These are phyloP conservation scores for Wallacemonas sp. DNA, from an alignment of 208 protist genomes.

Conservation along the genomic window DNA sequence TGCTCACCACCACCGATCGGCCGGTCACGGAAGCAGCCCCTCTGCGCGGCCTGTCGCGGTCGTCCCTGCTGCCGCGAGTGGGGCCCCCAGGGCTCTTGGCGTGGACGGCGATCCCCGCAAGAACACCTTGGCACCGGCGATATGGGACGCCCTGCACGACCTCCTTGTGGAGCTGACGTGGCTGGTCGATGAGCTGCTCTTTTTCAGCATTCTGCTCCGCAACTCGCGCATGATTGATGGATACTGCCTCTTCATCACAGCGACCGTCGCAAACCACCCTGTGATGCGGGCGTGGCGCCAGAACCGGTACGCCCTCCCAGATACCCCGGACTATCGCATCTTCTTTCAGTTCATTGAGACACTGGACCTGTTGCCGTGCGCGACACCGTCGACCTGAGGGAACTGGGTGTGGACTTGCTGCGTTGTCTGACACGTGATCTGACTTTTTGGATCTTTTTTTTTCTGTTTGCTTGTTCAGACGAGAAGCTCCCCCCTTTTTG, in stretches of 20 bases:
- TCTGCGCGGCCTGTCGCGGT: no score
- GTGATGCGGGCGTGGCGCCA: constrained; percentile 68
- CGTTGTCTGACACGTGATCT: no score
- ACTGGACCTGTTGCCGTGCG: constrained; percentile 48
- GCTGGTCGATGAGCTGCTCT: constrained; percentile 84
- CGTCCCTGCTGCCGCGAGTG: no score
- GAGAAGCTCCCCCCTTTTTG: no score
- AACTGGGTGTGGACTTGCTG: no score
- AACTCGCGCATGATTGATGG: constrained; percentile 80
- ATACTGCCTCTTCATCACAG: constrained; percentile 70
- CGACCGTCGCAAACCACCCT: constrained; percentile 61
- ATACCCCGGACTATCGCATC: constrained; percentile 25
- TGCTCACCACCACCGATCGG: no score
- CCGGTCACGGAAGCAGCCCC: no score
- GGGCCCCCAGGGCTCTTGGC: no score
- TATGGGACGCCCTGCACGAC: constrained; percentile 30
- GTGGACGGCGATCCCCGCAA: no score
- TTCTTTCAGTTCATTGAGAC: constrained; percentile 49
- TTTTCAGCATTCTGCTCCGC: constrained; percentile 72
- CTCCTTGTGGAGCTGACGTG: constrained; percentile 81
- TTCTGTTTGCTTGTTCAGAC: no score
- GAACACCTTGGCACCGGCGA: neutral
- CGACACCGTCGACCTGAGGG: constrained; percentile 21
- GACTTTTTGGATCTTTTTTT: no score
- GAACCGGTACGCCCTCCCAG: constrained; percentile 30